Conservation (phyloP, 352 stramenopile species). For the Aphanomyces stellatus region DNA sequence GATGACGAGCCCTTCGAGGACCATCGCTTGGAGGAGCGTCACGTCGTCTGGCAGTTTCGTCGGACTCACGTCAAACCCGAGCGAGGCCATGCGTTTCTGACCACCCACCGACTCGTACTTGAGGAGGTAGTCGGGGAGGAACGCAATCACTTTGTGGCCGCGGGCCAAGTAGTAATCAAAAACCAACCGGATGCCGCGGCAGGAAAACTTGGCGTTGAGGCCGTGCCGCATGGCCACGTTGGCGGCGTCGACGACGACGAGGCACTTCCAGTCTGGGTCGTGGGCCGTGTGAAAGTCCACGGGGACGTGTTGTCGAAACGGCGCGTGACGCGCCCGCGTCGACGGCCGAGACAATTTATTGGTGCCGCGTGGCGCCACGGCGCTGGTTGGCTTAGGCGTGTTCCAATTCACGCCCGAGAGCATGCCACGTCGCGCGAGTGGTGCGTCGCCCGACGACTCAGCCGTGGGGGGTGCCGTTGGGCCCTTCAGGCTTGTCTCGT, state of each 20-base stretch:
- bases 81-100: conserved; percentile 23
- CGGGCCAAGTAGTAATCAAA: conserved; percentile 58
- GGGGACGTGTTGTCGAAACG: not conserved
- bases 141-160: conserved; percentile 70
- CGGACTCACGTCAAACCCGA: conserved; percentile 28
- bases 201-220: conserved; percentile 66
- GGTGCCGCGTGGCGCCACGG: no score
- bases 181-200: conserved; percentile 55
- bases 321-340: not conserved
- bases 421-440: not conserved
- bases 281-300: conserved; percentile 22
- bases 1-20: conserved; percentile 63
- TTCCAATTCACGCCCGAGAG: conserved; percentile 7
- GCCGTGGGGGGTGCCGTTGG: not conserved
- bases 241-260: conserved; percentile 58
- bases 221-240: conserved; percentile 82
- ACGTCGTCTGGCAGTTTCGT: conserved; percentile 70
- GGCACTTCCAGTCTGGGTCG: conserved; percentile 25
- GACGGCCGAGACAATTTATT: no score
- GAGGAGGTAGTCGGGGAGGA: conserved; percentile 78
- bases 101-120: conserved; percentile 38
- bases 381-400: not conserved
- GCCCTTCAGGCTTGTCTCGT: not conserved
- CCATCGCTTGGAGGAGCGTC: conserved; percentile 49
- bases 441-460: not conserved